Percentiles rank a stretch among this genome's conserved stretches.
These are phyloP conservation scores for Russula foetens DNA, from an alignment of 768 basidiomycete genomes.

Conservation along the genomic window DNA sequence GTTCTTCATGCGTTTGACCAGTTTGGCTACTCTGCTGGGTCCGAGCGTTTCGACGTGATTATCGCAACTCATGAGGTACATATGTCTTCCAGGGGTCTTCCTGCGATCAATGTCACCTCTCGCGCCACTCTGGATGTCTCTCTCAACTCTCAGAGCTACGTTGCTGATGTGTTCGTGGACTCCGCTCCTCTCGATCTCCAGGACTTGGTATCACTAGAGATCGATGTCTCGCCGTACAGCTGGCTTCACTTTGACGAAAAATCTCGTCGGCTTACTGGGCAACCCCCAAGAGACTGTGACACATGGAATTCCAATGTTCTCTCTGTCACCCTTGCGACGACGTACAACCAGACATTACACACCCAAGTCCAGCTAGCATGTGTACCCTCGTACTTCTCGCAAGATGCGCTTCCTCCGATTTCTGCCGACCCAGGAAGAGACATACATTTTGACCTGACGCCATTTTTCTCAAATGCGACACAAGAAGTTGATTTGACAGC, in stretches of 20 bases:
- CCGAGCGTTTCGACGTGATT: constrained; percentile 54
- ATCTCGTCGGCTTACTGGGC: constrained; percentile 55
- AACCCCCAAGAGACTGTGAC: constrained; percentile 41
- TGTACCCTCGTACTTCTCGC: constrained; percentile 65
- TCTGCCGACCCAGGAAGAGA: constrained; percentile 41
- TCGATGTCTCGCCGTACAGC: constrained; percentile 49
- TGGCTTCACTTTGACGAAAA: constrained; percentile 57
- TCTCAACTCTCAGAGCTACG: constrained; percentile 48
- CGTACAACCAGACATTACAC: constrained; percentile 58
- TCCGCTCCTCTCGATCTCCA: constrained; percentile 45
- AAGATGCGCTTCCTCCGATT: constrained; percentile 47
- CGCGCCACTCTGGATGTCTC: constrained; percentile 44
- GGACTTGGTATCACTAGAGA: constrained; percentile 47
- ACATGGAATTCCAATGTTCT: constrained; percentile 32
- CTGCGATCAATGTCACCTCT: constrained; percentile 65
- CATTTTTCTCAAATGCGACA: constrained; percentile 47
- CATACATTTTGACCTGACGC: constrained; percentile 45
- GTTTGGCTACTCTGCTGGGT: constrained; percentile 57
- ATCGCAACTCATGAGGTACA: constrained; percentile 66
- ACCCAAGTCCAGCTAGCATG: constrained; percentile 59
- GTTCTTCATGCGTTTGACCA: constrained; percentile 63
- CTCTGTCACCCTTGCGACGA: constrained; percentile 53
- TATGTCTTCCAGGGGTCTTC: constrained; percentile 36
- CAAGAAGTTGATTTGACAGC: constrained; percentile 46
- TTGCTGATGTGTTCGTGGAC: constrained; percentile 56